phyloP scores from a whole-genome alignment of 176 grass and related monocot genomes.

The Echinochloa phyllopogon region DNA sequence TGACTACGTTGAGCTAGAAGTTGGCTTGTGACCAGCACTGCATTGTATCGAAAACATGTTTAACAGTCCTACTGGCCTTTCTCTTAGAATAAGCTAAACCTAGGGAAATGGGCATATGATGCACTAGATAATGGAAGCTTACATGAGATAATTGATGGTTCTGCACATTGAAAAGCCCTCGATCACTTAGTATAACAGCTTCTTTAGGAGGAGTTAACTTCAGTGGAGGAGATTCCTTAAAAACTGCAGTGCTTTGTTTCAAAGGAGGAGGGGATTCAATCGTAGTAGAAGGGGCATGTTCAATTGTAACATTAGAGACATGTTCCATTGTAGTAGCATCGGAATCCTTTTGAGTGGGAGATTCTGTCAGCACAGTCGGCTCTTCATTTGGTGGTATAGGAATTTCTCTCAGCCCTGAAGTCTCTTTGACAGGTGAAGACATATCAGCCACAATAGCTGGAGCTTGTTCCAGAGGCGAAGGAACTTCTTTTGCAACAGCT shows the following conservation, averaged over 20 bases:
- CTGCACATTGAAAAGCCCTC: constrained; percentile 61
- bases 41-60: background rate
- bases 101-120: background rate
- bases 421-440: constrained; percentile 35
- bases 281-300: constrained; percentile 35
- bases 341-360: constrained; percentile 39
- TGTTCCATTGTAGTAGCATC: constrained; percentile 34
- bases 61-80: background rate
- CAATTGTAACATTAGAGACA: constrained; percentile 24
- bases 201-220: constrained; percentile 46
- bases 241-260: constrained; percentile 53
- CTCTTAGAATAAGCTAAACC: constrained; percentile 26
- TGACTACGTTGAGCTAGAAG: background rate
- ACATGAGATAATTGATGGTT: constrained; percentile 82
- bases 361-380: constrained; percentile 56
- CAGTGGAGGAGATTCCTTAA: constrained; percentile 43
- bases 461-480: constrained; percentile 41
- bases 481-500: constrained; percentile 37
- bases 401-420: constrained; percentile 43
- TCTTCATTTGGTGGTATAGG: constrained; percentile 42
- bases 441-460: constrained; percentile 40
- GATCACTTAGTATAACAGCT: constrained; percentile 48
- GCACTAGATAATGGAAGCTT: constrained; percentile 44
- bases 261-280: constrained; percentile 43
- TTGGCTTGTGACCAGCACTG: background rate